Evolutionary conservation across 345 rosid species (phyloP).

Genomic region (Combretum micranthum): DNA sequence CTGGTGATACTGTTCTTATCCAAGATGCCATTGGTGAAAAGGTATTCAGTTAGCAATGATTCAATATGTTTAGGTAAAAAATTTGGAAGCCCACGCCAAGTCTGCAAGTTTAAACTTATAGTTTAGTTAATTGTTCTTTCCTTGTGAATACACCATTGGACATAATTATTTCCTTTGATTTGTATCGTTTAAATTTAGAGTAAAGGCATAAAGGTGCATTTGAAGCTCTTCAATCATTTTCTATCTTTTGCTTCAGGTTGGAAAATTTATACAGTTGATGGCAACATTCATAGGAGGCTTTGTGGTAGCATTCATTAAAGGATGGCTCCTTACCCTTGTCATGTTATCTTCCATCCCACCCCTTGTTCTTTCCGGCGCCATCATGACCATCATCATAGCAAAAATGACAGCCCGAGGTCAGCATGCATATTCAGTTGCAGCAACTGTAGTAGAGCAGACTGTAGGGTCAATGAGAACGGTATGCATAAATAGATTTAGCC

Average conservation of each 20-base stretch:
- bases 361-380: slow-evolving; percentile 13
- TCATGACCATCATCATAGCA: slow-evolving; percentile 4
- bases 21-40: slow-evolving; percentile 48
- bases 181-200: too few species aligned
- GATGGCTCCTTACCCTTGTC: slow-evolving; percentile 18
- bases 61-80: too few species aligned
- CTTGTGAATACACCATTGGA: too few species aligned
- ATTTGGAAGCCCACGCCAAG: too few species aligned
- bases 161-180: too few species aligned
- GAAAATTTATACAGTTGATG: slow-evolving; percentile 12
- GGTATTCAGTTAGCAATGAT: slow-evolving; percentile 9
- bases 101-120: too few species aligned
- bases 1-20: slow-evolving; percentile 35
- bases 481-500: not conserved
- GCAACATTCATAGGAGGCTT: slow-evolving; percentile 15
- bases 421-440: slow-evolving; percentile 10
- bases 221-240: not conserved
- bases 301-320: slow-evolving; percentile 10
- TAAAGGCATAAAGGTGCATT: not conserved
- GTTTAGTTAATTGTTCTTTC: too few species aligned
- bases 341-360: slow-evolving; percentile 12
- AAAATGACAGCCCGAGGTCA: slow-evolving; percentile 11
- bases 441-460: slow-evolving; percentile 14
- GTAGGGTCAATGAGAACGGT: slow-evolving; percentile 11
- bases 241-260: slow-evolving; percentile 11